Evolutionary conservation across 2,329 filamentous ascomycete genomes (phyloP).

Genomic region (Calonectria leucothoes): DNA sequence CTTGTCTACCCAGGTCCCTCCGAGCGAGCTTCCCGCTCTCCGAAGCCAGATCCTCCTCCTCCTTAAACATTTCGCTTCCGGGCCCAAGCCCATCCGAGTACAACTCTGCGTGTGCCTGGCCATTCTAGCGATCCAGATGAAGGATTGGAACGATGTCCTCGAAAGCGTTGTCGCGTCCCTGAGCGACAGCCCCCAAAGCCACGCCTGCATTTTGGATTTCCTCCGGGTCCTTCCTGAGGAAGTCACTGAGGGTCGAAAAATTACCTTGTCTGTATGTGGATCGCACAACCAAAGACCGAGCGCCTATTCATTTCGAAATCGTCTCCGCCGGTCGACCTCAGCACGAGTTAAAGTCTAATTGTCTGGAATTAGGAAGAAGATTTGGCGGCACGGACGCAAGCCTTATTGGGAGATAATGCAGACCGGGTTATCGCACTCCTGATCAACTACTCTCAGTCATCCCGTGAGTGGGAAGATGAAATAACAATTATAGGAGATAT

Average conservation of each 20-base stretch:
- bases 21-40: conserved; percentile 78
- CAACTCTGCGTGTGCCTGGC: conserved; percentile 96
- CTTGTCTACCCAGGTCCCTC: conserved; percentile 83
- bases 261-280: conserved; percentile 97
- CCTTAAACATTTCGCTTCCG: conserved; percentile 82
- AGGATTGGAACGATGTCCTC: conserved; percentile 93
- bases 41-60: conserved; percentile 87
- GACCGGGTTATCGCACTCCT: conserved; percentile 87
- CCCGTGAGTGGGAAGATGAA: conserved; percentile 68
- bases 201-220: conserved; percentile 94
- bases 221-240: conserved; percentile 97
- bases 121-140: conserved; percentile 96
- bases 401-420: conserved; percentile 91
- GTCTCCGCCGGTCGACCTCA: conserved; percentile 51
- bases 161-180: conserved; percentile 83
- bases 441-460: conserved; percentile 91
- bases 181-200: conserved; percentile 79
- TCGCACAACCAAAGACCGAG: conserved; percentile 62
- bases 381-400: conserved; percentile 84
- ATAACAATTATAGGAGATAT: background rate
- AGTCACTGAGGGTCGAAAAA: conserved; percentile 99
- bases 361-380: conserved; percentile 87
- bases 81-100: conserved; percentile 86
- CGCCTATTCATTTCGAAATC: conserved; percentile 47
- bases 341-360: conserved; percentile 52